Evolutionary conservation across 2,329 filamentous ascomycete genomes (phyloP).

Genomic region (Leptosphaerulina australis): DNA sequence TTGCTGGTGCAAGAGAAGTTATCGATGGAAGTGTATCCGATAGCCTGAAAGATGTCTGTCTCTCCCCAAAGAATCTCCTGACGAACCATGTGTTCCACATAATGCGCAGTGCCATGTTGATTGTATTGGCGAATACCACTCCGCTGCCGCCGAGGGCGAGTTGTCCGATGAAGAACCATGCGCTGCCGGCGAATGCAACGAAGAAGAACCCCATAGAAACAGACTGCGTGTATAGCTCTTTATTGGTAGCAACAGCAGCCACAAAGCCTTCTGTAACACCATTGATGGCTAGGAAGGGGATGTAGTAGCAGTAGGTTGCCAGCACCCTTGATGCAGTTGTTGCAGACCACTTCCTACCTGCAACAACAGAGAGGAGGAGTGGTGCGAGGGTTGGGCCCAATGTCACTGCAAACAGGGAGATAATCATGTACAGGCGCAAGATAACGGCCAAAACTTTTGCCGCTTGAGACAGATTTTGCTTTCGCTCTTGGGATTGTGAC

Average conservation of each 20-base stretch:
- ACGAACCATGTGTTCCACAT: slow-evolving; percentile 81
- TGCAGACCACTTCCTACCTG: slow-evolving; percentile 75
- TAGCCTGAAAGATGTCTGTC: slow-evolving; percentile 27
- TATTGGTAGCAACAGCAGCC: slow-evolving; percentile 77
- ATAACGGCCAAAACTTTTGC: slow-evolving; percentile 65
- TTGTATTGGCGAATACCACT: slow-evolving; percentile 81
- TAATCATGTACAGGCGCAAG: slow-evolving; percentile 73
- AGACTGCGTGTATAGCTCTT: slow-evolving; percentile 77
- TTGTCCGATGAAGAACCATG: slow-evolving; percentile 75
- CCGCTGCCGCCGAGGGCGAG: slow-evolving; percentile 75
- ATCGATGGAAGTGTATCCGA: slow-evolving; percentile 28
- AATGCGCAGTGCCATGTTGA: slow-evolving; percentile 89
- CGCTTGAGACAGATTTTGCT: slow-evolving; percentile 47
- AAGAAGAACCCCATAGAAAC: slow-evolving; percentile 86
- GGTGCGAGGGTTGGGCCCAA: slow-evolving; percentile 79
- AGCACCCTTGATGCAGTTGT: slow-evolving; percentile 77
- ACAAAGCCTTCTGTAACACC: slow-evolving; percentile 93
- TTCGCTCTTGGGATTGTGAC: slow-evolving; percentile 22
- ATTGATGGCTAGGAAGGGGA: slow-evolving; percentile 89
- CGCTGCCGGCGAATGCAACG: slow-evolving; percentile 72
- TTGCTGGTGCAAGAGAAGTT: slow-evolving; percentile 46
- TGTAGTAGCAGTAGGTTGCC: slow-evolving; percentile 85
- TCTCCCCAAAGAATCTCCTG: slow-evolving; percentile 42
- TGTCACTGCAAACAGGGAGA: slow-evolving; percentile 71
- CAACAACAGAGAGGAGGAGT: slow-evolving; percentile 73